phyloP scores from a whole-genome alignment of 1,139 yeast genomes.

The Kurtzmaniella natalensis region DNA sequence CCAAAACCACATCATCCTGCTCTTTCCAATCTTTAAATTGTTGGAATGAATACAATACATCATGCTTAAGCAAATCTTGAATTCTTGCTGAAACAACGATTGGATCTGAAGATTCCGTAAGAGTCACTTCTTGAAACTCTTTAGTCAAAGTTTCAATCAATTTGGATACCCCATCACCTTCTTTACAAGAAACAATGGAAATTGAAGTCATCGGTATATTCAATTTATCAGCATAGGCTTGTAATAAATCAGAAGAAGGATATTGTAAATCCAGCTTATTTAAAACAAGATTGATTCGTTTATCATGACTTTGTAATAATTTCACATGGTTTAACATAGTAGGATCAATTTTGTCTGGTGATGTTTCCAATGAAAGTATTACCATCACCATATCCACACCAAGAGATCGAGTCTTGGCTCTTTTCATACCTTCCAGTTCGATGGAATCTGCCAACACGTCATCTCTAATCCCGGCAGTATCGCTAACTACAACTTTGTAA shows the following conservation, averaged over 20 bases:
- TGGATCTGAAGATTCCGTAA: conserved; percentile 52
- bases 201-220: conserved; percentile 26
- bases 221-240: conserved; percentile 17
- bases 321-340: conserved; percentile 34
- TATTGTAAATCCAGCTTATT: conserved; percentile 57
- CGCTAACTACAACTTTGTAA: conserved; percentile 77
- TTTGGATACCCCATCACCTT: conserved; percentile 50
- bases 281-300: conserved; percentile 41
- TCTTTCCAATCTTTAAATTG: conserved; percentile 51
- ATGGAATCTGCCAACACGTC: conserved; percentile 47
- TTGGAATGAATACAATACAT: conserved; percentile 68
- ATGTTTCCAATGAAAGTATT: conserved; percentile 38
- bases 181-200: conserved; percentile 58
- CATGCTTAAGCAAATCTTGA: conserved; percentile 65
- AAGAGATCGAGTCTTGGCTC: conserved; percentile 60
- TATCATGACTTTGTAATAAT: conserved; percentile 19
- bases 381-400: conserved; percentile 60
- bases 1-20: conserved; percentile 70
- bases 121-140: conserved; percentile 47
- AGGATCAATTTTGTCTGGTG: conserved; percentile 14
- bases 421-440: conserved; percentile 77
- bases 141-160: conserved; percentile 35
- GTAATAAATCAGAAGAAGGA: conserved; percentile 14
- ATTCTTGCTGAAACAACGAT: conserved; percentile 70
- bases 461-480: conserved; percentile 89